Conservation (phyloP, 148 eudicot genomes). For the Mesembryanthemum crystallinum region DNA sequence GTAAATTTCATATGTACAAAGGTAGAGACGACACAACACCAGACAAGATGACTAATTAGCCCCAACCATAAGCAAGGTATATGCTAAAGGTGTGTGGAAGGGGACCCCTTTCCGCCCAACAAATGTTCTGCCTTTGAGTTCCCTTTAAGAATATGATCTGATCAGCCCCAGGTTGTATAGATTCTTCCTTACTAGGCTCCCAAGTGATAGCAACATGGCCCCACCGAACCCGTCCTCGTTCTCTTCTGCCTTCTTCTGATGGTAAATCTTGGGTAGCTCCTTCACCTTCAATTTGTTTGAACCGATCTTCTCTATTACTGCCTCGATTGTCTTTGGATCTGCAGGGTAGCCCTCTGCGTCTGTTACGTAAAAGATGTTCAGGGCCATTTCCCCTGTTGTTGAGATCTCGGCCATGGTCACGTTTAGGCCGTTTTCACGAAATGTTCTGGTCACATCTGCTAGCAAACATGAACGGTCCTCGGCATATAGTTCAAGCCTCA, state of each 20-base stretch:
- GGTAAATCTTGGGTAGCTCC: conserved; percentile 62
- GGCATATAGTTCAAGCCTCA: conserved; percentile 64
- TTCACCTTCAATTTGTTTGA: conserved; percentile 52
- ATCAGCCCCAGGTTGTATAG: conserved; percentile 77
- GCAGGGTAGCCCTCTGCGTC: conserved; percentile 62
- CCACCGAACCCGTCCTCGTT: conserved; percentile 59
- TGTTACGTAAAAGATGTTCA: conserved; percentile 71
- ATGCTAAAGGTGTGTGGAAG: conserved; percentile 14
- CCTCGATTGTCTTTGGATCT: conserved; percentile 57
- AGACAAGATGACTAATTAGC: neutral
- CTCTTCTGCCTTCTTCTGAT: conserved; percentile 43
- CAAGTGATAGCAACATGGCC: conserved; percentile 72
- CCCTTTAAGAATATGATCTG: conserved; percentile 60
- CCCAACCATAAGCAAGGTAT: conserved; percentile 45
- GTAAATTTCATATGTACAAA: conserved; percentile 34
- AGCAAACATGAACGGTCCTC: conserved; percentile 57
- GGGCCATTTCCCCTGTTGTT: conserved; percentile 51
- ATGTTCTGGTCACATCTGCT: conserved; percentile 79
- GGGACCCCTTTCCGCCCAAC: conserved; percentile 13
- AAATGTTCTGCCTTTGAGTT: conserved; percentile 26
- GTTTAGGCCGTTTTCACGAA: conserved; percentile 83
- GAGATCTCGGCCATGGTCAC: conserved; percentile 89
- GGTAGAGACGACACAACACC: conserved; percentile 9
- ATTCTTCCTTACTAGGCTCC: conserved; percentile 78
- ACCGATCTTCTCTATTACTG: conserved; percentile 61